These are phyloP conservation scores for Paraurostyla sp. DNA, from an alignment of 73 alveolate species.

Conservation along the genomic window DNA sequence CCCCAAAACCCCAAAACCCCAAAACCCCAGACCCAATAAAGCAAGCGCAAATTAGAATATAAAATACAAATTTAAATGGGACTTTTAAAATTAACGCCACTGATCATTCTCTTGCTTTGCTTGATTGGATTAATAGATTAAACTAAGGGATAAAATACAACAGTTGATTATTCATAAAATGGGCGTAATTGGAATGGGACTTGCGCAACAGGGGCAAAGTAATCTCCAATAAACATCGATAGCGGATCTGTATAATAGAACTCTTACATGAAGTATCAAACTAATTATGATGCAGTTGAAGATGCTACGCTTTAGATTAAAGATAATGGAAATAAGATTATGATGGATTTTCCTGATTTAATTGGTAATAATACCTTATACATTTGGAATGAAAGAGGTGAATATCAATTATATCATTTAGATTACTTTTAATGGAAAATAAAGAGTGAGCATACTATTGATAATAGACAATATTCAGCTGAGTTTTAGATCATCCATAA, in stretches of 20 bases:
- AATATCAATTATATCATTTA: not conserved
- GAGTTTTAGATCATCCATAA: conserved; percentile 67
- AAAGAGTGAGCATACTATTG: conserved; percentile 67
- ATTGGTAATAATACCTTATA: not conserved
- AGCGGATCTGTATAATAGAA: not conserved
- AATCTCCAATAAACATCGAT: conserved; percentile 57
- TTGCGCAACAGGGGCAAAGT: conserved; percentile 52
- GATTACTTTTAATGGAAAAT: conserved; percentile 41
- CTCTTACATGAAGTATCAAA: not conserved
- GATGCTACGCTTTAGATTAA: not conserved
- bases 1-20: too few species aligned
- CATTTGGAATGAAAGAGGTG: conserved; percentile 55
- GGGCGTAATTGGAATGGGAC: conserved; percentile 63
- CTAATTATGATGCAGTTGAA: not conserved
- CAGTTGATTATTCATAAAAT: conserved; percentile 30
- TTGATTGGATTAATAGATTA: too few species aligned
- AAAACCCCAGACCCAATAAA: too few species aligned
- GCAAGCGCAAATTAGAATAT: too few species aligned
- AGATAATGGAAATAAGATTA: not conserved
- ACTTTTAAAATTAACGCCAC: too few species aligned
- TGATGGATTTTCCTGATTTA: not conserved
- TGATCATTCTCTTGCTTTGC: too few species aligned
- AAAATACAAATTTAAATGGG: too few species aligned
- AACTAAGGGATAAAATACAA: too few species aligned
- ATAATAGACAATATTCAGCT: conserved; percentile 62